Evolutionary conservation across 2,329 filamentous ascomycete species (phyloP), one percentile per base, ranked within the genome.

Genomic region (Fusarium miscanthi): DNA sequence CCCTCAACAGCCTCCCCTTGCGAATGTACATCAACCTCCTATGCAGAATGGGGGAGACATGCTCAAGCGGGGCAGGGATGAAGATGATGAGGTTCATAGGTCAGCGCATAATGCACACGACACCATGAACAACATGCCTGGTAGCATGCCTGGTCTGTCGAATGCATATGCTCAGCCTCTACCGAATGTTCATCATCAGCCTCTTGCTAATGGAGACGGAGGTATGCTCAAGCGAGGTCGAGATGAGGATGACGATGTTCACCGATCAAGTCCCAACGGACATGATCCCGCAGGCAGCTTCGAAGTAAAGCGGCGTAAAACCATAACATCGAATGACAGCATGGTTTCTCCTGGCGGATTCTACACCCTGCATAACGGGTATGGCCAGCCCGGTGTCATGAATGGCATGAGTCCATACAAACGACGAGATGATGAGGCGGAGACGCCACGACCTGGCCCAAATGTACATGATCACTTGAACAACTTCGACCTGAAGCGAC

Each of bases 301-400:
- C 70, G 88, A 92, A 27, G 81, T 92, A 66, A 97, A 97, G 84
- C 90, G 94, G 74, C 91, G 93, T 70, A 95, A 94, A 85, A 95
- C 93, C 2, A 86, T 93, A 74, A 87, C 64, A 21, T 66, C 64
- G 12, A 66, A 60, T 37, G 64, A 66, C 45, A 58, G 54, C 23
- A 66, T 66, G 64, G 45, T 66, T 17, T 65, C 64, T 16, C 64
- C 64, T 3, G 62, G 56, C 8, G 56, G 62, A 52, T 69, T 69
- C 30, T 69, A 69, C n/a, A 64, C 60, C 12, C 38, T 69, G n/a
- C 61, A 63, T n/a, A 43, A 41, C n/a, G 48, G 54, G 27, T 68
- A 68, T 40, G 57, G 45, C n/a, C 59, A 72, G 25, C 62, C 63
- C 48, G 43, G 58, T 31, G 81, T 89, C 27, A 85, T 93, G 82